Percentiles rank a stretch among this genome's conserved stretches.
These are phyloP conservation scores for Kwoniella sp. DNA, from an alignment of 768 basidiomycete species.

Conservation along the genomic window DNA sequence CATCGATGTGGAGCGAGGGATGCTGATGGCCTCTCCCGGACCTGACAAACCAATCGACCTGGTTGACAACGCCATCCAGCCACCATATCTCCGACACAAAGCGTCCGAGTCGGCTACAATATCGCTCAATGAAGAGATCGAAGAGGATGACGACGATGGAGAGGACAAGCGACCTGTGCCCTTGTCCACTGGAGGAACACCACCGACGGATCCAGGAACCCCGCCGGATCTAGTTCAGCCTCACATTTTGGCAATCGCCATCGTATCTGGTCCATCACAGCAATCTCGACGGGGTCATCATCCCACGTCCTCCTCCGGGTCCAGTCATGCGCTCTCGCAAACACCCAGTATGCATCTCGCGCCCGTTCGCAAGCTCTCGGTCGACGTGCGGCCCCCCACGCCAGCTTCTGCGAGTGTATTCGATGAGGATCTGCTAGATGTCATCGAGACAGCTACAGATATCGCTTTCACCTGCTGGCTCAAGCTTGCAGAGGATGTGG, in stretches of 20 bases:
- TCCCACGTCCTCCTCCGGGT: constrained; percentile 50
- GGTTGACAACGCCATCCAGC: not conserved
- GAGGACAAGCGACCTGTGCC: no score
- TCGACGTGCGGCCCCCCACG: constrained; percentile 49
- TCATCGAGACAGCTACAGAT: constrained; percentile 72
- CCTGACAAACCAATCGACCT: not conserved
- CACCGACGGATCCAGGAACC: constrained; percentile 16
- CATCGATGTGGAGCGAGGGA: constrained; percentile 85
- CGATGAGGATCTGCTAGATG: constrained; percentile 72
- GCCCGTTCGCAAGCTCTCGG: constrained; percentile 41
- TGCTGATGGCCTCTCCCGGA: constrained; percentile 52
- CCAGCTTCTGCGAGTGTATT: constrained; percentile 61
- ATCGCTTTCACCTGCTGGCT: constrained; percentile 78
- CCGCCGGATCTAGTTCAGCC: no score
- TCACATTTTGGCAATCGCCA: no score
- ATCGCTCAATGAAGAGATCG: constrained; percentile 21
- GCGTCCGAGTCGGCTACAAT: constrained; percentile 28
- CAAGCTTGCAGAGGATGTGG: constrained; percentile 68
- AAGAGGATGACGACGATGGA: constrained; percentile 17
- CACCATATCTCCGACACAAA: constrained; percentile 24
- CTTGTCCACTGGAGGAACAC: constrained; percentile 16
- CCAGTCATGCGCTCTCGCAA: constrained; percentile 49
- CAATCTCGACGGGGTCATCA: constrained; percentile 43
- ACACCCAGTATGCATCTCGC: constrained; percentile 9
- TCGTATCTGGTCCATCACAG: constrained; percentile 47